Conservation (phyloP, 2,329 filamentous ascomycete species). For the Diatrype stigma region DNA sequence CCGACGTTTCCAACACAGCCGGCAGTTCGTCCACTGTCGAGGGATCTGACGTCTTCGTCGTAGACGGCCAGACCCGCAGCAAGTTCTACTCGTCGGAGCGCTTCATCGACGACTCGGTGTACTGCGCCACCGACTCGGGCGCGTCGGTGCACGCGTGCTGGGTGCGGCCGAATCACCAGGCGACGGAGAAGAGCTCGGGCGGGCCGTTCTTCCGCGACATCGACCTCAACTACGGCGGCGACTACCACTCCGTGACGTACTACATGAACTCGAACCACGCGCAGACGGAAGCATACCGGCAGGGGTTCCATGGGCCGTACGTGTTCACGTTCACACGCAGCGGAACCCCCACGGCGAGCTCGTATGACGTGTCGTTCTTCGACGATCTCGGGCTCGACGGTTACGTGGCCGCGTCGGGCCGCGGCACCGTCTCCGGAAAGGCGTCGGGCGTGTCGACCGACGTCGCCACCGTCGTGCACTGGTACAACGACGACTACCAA, state of each 20-base stretch:
- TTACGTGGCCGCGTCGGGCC: slow-evolving; percentile 44
- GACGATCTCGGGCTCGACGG: slow-evolving; percentile 46
- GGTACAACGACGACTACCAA: slow-evolving; percentile 51
- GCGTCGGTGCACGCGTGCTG: slow-evolving; percentile 26
- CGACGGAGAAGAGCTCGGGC: slow-evolving; percentile 53
- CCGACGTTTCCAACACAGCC: slow-evolving; percentile 42
- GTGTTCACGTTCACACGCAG: slow-evolving; percentile 51
- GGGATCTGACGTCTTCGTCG: slow-evolving; percentile 42
- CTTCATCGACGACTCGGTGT: slow-evolving; percentile 56
- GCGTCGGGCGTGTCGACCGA: slow-evolving; percentile 45
- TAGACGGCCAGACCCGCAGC: slow-evolving; percentile 51
- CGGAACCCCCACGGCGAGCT: slow-evolving; percentile 37
- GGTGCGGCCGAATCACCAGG: slow-evolving; percentile 33
- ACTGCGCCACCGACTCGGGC: slow-evolving; percentile 39
- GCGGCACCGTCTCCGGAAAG: slow-evolving; percentile 51
- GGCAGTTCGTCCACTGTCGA: slow-evolving; percentile 42
- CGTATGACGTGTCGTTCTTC: slow-evolving; percentile 53
- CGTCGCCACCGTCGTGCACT: slow-evolving; percentile 53
- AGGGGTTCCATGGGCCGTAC: slow-evolving; percentile 56
- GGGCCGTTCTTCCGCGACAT: slow-evolving; percentile 56
- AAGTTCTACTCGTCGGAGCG: slow-evolving; percentile 60
- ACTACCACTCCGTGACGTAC: slow-evolving; percentile 50
- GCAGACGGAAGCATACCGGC: slow-evolving; percentile 51
- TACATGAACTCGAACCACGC: slow-evolving; percentile 59
- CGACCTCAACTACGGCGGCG: slow-evolving; percentile 50